Evolutionary conservation across 2,329 filamentous ascomycete species (phyloP).

Genomic region (Ophiocordyceps camponoti-floridani): DNA sequence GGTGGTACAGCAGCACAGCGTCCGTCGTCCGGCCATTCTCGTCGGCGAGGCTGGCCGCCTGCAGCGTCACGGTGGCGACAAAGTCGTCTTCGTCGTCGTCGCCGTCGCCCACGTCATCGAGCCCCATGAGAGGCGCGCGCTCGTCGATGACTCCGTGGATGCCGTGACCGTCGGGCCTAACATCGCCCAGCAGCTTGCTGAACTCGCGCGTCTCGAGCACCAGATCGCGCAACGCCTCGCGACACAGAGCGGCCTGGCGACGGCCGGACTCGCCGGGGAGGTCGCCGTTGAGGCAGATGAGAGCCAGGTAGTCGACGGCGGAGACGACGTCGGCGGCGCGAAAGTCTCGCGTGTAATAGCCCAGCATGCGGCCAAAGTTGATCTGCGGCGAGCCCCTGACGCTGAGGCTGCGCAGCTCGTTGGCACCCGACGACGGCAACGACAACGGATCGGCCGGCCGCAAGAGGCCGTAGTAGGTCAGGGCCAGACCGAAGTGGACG

Average conservation of each 20-base stretch:
- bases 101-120: constrained; percentile 22
- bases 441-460: constrained; percentile 68
- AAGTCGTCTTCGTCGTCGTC: constrained; percentile 44
- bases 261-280: constrained; percentile 55
- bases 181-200: constrained; percentile 81
- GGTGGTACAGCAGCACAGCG: constrained; percentile 82
- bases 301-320: constrained; percentile 79
- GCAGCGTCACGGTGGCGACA: constrained; percentile 77
- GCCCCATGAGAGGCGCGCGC: constrained; percentile 62
- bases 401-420: constrained; percentile 50
- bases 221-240: constrained; percentile 82
- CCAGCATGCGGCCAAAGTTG: constrained; percentile 86
- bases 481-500: constrained; percentile 81
- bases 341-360: constrained; percentile 93
- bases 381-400: constrained; percentile 61
- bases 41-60: constrained; percentile 82
- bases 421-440: constrained; percentile 38
- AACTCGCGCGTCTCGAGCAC: constrained; percentile 96
- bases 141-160: constrained; percentile 79
- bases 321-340: constrained; percentile 75
- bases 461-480: constrained; percentile 78
- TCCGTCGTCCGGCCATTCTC: constrained; percentile 88
- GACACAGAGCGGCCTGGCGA: constrained; percentile 66
- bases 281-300: constrained; percentile 86
- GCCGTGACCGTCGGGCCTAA: constrained; percentile 67